phyloP scores from a whole-genome alignment of 2,329 filamentous ascomycete species.

The Colletotrichum sp. region DNA sequence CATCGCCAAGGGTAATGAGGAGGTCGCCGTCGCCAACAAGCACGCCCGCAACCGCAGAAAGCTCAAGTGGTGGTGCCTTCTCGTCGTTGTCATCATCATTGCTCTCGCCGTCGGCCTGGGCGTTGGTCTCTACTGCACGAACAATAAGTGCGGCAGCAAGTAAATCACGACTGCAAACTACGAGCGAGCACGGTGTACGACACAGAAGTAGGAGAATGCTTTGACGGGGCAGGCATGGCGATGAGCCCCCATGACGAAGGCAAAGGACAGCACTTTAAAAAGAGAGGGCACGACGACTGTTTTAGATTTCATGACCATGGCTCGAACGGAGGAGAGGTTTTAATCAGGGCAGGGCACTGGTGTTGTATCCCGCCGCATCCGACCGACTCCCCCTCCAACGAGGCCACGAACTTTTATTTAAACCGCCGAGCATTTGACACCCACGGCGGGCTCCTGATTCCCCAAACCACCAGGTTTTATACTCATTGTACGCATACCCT shows the following conservation, averaged over 20 bases:
- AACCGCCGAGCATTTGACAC: neutral
- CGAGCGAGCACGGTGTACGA: neutral
- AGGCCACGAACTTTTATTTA: constrained; percentile 2
- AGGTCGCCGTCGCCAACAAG: constrained; percentile 72
- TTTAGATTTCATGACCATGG: constrained; percentile 20
- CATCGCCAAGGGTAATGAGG: constrained; percentile 70
- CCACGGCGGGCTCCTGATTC: constrained; percentile 10
- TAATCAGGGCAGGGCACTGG: neutral
- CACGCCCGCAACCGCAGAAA: constrained; percentile 71
- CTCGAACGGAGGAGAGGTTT: neutral
- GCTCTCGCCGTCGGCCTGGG: constrained; percentile 61
- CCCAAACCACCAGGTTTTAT: constrained; percentile 1
- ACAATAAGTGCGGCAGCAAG: neutral
- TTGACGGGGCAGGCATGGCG: neutral
- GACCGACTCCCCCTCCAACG: neutral
- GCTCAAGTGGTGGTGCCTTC: constrained; percentile 83
- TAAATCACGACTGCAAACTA: neutral
- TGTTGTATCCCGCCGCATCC: neutral
- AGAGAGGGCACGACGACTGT: neutral
- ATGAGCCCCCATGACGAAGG: neutral
- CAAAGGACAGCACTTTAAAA: neutral
- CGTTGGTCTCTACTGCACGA: constrained; percentile 30
- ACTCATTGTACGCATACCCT: constrained; percentile 12
- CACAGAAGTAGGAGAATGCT: neutral
- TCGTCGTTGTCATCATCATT: constrained; percentile 65